A percentile compares a stretch with the other conserved stretches of the same genome.
Evolutionary conservation across 2,329 filamentous ascomycete genomes (phyloP).

Genomic region (Kalmusia sp.): DNA sequence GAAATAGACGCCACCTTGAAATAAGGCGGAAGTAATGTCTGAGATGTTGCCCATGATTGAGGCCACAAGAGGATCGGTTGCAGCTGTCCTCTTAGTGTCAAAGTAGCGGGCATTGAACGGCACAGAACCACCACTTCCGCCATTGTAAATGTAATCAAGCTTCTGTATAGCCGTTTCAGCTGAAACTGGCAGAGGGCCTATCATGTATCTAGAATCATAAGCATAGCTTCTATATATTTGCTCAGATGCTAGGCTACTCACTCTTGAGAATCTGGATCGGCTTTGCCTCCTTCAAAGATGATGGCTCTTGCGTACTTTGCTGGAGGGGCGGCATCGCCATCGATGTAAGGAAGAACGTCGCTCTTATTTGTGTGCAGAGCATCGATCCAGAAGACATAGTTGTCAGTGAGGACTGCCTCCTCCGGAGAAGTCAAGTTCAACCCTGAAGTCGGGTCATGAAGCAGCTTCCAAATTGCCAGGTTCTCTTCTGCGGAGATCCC

Average conservation of each 20-base stretch:
- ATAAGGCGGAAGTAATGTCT: conserved; percentile 54
- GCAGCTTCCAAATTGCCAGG: conserved; percentile 52
- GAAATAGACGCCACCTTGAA: conserved; percentile 36
- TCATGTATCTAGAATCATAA: conserved; percentile 46
- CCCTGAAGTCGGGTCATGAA: conserved; percentile 50
- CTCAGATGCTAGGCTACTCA: conserved; percentile 49
- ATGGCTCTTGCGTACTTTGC: conserved; percentile 56
- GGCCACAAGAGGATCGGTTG: conserved; percentile 46
- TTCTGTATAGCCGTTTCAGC: conserved; percentile 33
- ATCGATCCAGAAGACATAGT: conserved; percentile 57
- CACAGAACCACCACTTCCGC: conserved; percentile 43
- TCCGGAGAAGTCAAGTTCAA: conserved; percentile 55
- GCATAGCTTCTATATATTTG: too few species aligned
- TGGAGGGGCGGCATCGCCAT: conserved; percentile 45
- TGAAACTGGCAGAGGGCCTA: conserved; percentile 57
- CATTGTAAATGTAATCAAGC: conserved; percentile 40
- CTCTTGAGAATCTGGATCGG: conserved; percentile 54
- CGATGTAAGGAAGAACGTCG: conserved; percentile 54
- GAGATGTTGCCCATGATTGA: conserved; percentile 54
- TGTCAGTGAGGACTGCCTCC: conserved; percentile 51
- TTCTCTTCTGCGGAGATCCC: conserved; percentile 53
- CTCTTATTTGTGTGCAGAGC: conserved; percentile 59
- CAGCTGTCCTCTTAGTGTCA: conserved; percentile 26
- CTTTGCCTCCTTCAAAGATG: conserved; percentile 54
- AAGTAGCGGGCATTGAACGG: conserved; percentile 37